Evolutionary conservation across 768 basidiomycete genomes (phyloP).

Genomic region (Lactifluus subvellereus): DNA sequence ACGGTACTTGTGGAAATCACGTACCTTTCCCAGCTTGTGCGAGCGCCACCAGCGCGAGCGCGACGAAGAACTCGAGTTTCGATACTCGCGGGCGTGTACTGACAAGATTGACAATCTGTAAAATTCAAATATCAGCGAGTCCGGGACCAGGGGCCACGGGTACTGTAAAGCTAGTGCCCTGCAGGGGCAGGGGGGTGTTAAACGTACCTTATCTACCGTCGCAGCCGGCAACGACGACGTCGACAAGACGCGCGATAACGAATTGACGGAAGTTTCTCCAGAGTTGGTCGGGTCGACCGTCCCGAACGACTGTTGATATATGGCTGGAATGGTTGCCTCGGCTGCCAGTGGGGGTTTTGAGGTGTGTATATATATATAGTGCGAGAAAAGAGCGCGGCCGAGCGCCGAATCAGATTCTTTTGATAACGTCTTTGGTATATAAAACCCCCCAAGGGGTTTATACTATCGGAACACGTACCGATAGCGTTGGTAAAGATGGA

Average conservation of each 20-base stretch:
- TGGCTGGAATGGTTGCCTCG: slow-evolving; percentile 71
- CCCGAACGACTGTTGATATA: slow-evolving; percentile 70
- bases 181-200: slow-evolving; percentile 4
- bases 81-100: slow-evolving; percentile 76
- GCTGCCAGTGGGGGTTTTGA: slow-evolving; percentile 35
- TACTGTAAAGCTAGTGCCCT: too few species aligned
- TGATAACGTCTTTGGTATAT: too few species aligned
- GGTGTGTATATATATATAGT: too few species aligned
- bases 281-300: slow-evolving; percentile 63
- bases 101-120: slow-evolving; percentile 84
- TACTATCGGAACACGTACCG: slow-evolving; percentile 2
- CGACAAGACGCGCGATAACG: slow-evolving; percentile 71
- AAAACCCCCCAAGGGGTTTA: too few species aligned
- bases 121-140: neutral
- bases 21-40: slow-evolving; percentile 78
- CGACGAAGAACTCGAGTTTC: slow-evolving; percentile 87
- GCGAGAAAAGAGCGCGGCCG: too few species aligned
- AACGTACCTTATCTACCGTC: slow-evolving; percentile 68
- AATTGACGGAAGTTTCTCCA: slow-evolving; percentile 78
- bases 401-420: too few species aligned
- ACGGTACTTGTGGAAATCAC: slow-evolving; percentile 5
- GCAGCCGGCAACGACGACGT: slow-evolving; percentile 77
- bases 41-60: slow-evolving; percentile 79
- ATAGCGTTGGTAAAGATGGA: slow-evolving; percentile 34
- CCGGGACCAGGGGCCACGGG: too few species aligned